Evolutionary conservation across 208 protist species (phyloP).

Genomic region (Trypanosoma cruzi): DNA sequence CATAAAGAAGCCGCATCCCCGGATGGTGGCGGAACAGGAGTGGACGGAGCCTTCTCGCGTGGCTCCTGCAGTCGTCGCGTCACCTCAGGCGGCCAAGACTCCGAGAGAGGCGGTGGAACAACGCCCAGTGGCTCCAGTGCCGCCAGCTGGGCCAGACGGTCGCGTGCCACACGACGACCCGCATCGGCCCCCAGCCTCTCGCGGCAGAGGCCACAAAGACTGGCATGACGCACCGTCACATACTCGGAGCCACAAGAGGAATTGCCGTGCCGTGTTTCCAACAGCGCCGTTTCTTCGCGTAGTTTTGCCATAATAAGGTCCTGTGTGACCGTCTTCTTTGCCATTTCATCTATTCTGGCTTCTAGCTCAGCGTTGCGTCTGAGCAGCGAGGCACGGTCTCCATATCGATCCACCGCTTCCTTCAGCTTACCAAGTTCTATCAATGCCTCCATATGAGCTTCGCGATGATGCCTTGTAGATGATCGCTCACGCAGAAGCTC

Average conservation of each 20-base stretch:
- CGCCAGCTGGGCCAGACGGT: constrained; percentile 8
- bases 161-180: constrained; percentile 1
- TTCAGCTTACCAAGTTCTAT: constrained; percentile 12
- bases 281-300: constrained; percentile 4
- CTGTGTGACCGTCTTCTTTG: constrained; percentile 11
- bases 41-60: background rate
- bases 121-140: constrained; percentile 11
- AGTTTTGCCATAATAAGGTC: constrained; percentile 10
- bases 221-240: constrained; percentile 17
- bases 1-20: background rate
- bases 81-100: background rate
- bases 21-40: background rate
- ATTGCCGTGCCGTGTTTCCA: constrained; percentile 3
- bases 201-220: constrained; percentile 16
- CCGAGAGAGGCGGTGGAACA: constrained; percentile 8
- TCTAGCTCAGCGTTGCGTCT: constrained; percentile 15
- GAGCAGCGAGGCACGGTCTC: background rate
- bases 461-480: constrained; percentile 17
- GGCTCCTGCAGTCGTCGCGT: background rate
- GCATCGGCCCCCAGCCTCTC: constrained; percentile 12
- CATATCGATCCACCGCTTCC: constrained; percentile 11
- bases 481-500: constrained; percentile 10
- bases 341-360: constrained; percentile 14
- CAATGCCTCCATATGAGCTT: constrained; percentile 15
- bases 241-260: constrained; percentile 8